phyloP scores from a whole-genome alignment of 257 asterid genomes.

The Nicotiana tomentosiformis region DNA sequence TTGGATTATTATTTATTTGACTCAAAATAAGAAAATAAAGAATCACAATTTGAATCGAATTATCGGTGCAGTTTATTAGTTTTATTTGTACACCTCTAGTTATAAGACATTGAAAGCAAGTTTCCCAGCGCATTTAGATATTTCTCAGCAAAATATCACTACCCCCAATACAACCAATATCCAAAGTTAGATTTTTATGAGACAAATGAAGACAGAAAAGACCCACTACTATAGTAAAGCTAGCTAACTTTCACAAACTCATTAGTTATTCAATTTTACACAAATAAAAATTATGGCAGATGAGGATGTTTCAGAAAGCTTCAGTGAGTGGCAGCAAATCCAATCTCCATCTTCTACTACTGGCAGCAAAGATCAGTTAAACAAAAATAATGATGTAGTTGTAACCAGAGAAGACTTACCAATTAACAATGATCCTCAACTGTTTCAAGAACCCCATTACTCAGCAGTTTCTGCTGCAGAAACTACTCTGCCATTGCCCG shows the following conservation, averaged over 20 bases:
- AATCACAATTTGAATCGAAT: no score
- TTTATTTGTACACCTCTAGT: no score
- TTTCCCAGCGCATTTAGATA: background rate
- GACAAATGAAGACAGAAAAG: background rate
- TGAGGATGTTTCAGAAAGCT: conserved; percentile 28
- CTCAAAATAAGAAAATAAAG: no score
- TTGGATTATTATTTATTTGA: no score
- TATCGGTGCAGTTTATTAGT: no score
- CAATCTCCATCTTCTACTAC: conserved; percentile 20
- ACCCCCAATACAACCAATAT: background rate
- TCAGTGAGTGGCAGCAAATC: conserved; percentile 53
- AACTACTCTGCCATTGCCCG: background rate
- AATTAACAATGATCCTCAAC: conserved; percentile 6
- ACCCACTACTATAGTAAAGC: background rate
- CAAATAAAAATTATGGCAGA: conserved; percentile 34
- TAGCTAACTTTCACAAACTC: background rate
- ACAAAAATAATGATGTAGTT: background rate
- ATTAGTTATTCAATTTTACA: background rate
- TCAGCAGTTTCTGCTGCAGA: background rate
- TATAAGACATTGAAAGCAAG: background rate
- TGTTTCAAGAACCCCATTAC: conserved; percentile 13
- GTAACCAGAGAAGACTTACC: conserved; percentile 32
- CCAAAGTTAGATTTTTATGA: background rate
- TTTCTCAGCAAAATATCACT: background rate
- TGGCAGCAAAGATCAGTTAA: background rate